These are phyloP conservation scores for Aurinia saxatilis DNA, from an alignment of 345 rosid genomes.

Conservation along the genomic window DNA sequence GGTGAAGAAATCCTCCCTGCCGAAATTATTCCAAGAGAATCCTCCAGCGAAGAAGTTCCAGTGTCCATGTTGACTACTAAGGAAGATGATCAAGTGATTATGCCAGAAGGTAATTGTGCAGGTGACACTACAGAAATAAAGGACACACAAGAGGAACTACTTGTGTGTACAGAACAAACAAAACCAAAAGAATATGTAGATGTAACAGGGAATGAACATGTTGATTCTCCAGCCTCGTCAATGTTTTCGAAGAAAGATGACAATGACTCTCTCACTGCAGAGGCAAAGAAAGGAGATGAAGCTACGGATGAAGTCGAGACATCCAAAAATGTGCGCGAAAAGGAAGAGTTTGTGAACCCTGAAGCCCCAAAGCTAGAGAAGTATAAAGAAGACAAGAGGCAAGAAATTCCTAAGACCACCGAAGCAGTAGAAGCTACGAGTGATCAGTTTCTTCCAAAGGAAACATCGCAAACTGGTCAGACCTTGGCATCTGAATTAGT, in stretches of 20 bases:
- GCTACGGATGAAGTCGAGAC: background rate
- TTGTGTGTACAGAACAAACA: background rate
- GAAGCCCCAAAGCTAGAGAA: slow-evolving; percentile 14
- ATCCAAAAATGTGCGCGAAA: background rate
- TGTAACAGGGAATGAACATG: too few species aligned
- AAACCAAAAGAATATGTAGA: background rate
- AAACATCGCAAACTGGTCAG: background rate
- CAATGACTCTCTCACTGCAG: too few species aligned
- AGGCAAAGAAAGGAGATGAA: too few species aligned
- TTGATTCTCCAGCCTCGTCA: too few species aligned
- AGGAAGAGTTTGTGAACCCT: background rate
- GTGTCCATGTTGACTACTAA: slow-evolving; percentile 13
- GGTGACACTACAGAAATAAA: slow-evolving; percentile 1
- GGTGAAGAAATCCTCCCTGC: slow-evolving; percentile 5
- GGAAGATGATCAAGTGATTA: slow-evolving; percentile 14
- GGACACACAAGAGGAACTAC: background rate
- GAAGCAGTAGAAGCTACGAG: background rate
- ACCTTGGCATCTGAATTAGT: slow-evolving; percentile 2
- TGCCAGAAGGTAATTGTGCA: slow-evolving; percentile 9
- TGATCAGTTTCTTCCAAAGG: background rate
- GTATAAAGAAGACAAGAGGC: slow-evolving; percentile 9
- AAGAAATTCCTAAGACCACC: background rate
- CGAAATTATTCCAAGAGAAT: slow-evolving; percentile 11
- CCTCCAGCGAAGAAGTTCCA: slow-evolving; percentile 16
- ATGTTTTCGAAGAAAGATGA: too few species aligned